Evolutionary conservation across 305 asterid species (phyloP), one percentile per base, ranked within the genome.

Genomic region (Fraxinus sp.): DNA sequence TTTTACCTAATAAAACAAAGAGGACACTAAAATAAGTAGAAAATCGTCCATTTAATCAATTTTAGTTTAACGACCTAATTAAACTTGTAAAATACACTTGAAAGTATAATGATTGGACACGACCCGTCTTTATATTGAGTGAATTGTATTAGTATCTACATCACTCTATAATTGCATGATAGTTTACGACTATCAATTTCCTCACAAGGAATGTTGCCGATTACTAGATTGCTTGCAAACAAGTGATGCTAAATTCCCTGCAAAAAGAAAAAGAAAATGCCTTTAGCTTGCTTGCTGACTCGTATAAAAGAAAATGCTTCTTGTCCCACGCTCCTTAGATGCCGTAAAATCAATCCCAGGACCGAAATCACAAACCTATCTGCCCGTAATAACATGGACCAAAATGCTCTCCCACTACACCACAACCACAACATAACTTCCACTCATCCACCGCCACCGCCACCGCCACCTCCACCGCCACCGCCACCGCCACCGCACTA

Each of bases 361-460:
- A 14, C 39, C 32, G 8, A 20, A 77, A 7, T 26, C 82, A 18
- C 37, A 79, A 33, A 5, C 22, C 24, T 11, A 39, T 57, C 72
- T 33, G 7, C 59, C 62, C 18, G 24, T n/a, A 13, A 36, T 5
- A 59, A 20, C 80, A 91, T 92, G 94, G 84, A 64, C 70, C 78
- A 80, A 16, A 78, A 80, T 74, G 16, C 79, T 79, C 81, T 88
- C 30, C 88, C 89, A 49, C 82, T 78, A 13, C 93, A 81, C 86
- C 90, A 87, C 79, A 83, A 86, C 83, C 90, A 87, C 76, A 83
- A 85, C 84, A 80, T 26, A 10, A 62, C 72, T 79, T 13, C 81
- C 79, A 18, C 87, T 57, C 83, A 88, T 7, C 91, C 91, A 2
- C 86, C 87, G 24, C n/a, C n/a, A n/a, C n/a, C n/a, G n/a, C n/a